phyloP scores from a whole-genome alignment of 208 protist genomes.

The Acanthamoeba healyi region DNA sequence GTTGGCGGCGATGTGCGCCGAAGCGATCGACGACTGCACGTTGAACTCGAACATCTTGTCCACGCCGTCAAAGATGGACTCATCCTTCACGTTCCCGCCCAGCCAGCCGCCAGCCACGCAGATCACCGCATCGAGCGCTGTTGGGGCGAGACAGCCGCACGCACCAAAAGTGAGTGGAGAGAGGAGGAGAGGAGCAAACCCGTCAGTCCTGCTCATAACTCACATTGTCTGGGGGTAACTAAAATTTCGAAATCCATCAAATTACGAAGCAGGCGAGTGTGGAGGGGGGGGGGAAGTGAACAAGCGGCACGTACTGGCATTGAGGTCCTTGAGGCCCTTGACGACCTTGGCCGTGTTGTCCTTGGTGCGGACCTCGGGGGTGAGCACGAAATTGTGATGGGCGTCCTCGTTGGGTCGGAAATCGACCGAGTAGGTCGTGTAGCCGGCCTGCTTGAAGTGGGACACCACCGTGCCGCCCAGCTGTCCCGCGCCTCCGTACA shows the following conservation, averaged over 20 bases:
- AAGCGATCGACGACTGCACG: constrained; percentile 53
- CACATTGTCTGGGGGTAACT: background rate
- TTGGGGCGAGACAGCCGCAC: background rate
- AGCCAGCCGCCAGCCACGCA: constrained; percentile 75
- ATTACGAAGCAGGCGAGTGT: too few relatives aligned
- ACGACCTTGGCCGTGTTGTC: constrained; percentile 47
- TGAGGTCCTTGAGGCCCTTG: constrained; percentile 34
- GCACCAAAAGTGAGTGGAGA: background rate
- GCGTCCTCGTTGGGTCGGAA: constrained; percentile 37
- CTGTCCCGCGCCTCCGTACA: constrained; percentile 73
- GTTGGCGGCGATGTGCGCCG: constrained; percentile 68
- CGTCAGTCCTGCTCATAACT: too few relatives aligned
- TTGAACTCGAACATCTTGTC: constrained; percentile 70
- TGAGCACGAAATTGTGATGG: constrained; percentile 61
- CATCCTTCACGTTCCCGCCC: constrained; percentile 4
- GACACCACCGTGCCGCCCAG: constrained; percentile 65
- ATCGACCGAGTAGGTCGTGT: constrained; percentile 49
- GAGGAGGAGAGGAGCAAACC: too few relatives aligned
- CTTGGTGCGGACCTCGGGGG: constrained; percentile 11
- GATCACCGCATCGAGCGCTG: constrained; percentile 45
- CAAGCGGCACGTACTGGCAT: background rate
- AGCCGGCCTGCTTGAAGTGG: constrained; percentile 66
- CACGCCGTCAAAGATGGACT: constrained; percentile 57
- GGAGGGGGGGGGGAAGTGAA: too few relatives aligned
- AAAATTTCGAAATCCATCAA: background rate